Evolutionary conservation across 768 basidiomycete species (phyloP).

Genomic region (Leccinum longicurvipes): DNA sequence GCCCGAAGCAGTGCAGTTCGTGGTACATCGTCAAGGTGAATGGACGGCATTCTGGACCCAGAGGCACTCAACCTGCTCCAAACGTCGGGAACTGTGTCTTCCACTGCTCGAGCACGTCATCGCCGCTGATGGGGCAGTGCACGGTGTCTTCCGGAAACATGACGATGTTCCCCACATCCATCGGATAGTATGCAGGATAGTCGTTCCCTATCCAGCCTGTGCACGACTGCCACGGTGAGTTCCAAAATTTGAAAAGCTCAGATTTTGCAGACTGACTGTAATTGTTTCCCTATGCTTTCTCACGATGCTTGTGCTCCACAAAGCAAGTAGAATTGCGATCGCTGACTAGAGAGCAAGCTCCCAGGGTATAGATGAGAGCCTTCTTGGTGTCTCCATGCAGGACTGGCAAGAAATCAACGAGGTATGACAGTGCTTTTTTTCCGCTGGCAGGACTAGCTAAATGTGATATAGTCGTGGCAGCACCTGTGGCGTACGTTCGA

Average conservation of each 20-base stretch:
- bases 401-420: background rate
- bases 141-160: constrained; percentile 28
- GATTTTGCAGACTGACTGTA: constrained; percentile 14
- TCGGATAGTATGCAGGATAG: constrained; percentile 24
- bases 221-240: background rate
- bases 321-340: constrained; percentile 15
- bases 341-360: constrained; percentile 23
- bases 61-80: constrained; percentile 23
- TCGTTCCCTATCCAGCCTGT: constrained; percentile 26
- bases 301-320: constrained; percentile 17
- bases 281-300: background rate
- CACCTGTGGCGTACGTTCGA: background rate
- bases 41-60: constrained; percentile 27
- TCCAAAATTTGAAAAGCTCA: background rate
- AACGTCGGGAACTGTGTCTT: constrained; percentile 18
- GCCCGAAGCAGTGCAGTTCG: constrained; percentile 36
- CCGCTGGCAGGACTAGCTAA: background rate
- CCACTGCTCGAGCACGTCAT: constrained; percentile 20
- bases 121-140: constrained; percentile 23
- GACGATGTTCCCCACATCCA: constrained; percentile 17
- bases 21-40: constrained; percentile 38
- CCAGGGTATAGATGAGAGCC: background rate
- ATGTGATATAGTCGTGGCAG: background rate
- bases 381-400: constrained; percentile 13
- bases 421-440: background rate